Conservation (phyloP, 768 basidiomycete species). For the Amanita pallidorosea region DNA sequence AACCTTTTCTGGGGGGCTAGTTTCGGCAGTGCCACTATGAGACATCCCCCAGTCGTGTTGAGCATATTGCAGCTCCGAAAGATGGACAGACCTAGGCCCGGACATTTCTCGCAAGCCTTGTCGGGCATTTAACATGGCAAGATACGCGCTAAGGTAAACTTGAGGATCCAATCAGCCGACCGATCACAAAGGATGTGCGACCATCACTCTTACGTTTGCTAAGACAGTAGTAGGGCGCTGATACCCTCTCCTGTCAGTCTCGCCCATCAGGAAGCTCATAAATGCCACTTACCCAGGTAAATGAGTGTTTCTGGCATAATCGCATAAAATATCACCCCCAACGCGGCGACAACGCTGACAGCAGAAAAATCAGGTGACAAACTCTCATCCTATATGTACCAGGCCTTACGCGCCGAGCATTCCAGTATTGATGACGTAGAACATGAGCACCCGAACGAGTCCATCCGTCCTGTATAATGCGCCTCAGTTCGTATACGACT, state of each 20-base stretch:
- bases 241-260: background rate
- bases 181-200: background rate
- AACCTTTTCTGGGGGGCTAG: slow-evolving; percentile 12
- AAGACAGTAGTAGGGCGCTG: slow-evolving; percentile 40
- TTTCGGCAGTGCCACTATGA: slow-evolving; percentile 7
- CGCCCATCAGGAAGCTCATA: background rate
- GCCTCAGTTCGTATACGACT: background rate
- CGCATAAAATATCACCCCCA: slow-evolving; percentile 35
- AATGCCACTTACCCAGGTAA: slow-evolving; percentile 29
- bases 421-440: slow-evolving; percentile 48
- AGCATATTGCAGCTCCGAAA: slow-evolving; percentile 24
- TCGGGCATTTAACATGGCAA: slow-evolving; percentile 42
- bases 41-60: slow-evolving; percentile 4
- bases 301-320: slow-evolving; percentile 47
- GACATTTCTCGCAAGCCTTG: slow-evolving; percentile 25
- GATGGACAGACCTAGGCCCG: slow-evolving; percentile 30
- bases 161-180: background rate
- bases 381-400: background rate
- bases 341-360: slow-evolving; percentile 31
- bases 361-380: background rate
- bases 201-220: slow-evolving; percentile 33
- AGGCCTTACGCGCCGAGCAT: slow-evolving; percentile 28
- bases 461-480: slow-evolving; percentile 34
- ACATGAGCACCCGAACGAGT: slow-evolving; percentile 33
- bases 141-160: slow-evolving; percentile 51